phyloP scores from a whole-genome alignment of 2,329 filamentous ascomycete species.

The Ophiostoma sp. region DNA sequence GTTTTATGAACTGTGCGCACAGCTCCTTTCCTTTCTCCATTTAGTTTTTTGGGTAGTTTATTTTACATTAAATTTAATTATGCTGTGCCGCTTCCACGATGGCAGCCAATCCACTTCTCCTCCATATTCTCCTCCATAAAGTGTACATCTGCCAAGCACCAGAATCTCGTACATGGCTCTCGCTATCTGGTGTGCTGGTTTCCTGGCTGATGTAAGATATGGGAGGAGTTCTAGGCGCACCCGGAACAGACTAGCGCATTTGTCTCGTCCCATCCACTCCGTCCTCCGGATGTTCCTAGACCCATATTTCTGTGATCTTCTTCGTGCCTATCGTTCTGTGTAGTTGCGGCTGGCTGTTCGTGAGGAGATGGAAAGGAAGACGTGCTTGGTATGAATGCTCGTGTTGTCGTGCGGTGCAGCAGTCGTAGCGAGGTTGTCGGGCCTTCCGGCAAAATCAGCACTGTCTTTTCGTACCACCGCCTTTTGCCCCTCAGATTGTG shows the following conservation, averaged over 20 bases:
- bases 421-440: neutral
- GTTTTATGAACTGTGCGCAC: neutral
- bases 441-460: neutral
- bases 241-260: neutral
- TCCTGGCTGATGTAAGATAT: too few species aligned
- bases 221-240: neutral
- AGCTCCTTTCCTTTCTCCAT: neutral
- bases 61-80: neutral
- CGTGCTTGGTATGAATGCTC: constrained; percentile 2
- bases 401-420: constrained; percentile 8
- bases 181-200: too few species aligned
- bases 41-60: neutral
- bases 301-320: neutral
- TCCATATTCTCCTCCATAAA: neutral
- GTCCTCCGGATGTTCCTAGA: constrained; percentile 4
- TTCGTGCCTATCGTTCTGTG: neutral
- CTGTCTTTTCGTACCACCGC: constrained; percentile 6
- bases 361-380: neutral
- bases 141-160: neutral
- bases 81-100: constrained; percentile 1
- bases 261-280: constrained; percentile 4
- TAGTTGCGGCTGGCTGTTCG: neutral
- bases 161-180: too few species aligned
- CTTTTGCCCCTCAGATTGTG: neutral
- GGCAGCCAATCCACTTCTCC: neutral